phyloP scores from a whole-genome alignment of 495 filamentous ascomycete genomes.

The Corynascus novoguineensis region DNA sequence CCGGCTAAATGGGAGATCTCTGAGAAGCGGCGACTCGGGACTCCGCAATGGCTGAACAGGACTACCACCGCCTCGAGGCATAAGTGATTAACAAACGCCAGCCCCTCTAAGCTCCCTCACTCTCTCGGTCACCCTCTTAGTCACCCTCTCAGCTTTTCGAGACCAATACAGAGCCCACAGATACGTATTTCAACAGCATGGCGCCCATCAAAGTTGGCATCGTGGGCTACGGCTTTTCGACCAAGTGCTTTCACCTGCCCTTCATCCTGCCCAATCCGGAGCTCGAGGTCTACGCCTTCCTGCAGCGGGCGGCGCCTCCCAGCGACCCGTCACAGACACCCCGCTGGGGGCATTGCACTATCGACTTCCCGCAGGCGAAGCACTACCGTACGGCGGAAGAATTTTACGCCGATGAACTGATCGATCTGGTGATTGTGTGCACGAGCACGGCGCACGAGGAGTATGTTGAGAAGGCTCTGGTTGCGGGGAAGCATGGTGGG shows the following conservation, averaged over 20 bases:
- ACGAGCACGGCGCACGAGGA: slow-evolving; percentile 58
- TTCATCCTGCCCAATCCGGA: slow-evolving; percentile 57
- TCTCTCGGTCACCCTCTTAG: background rate
- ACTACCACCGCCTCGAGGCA: background rate
- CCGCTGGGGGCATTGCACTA: slow-evolving; percentile 31
- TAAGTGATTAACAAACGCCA: background rate
- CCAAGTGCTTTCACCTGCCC: slow-evolving; percentile 71
- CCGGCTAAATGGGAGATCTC: slow-evolving; percentile 7
- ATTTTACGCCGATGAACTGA: slow-evolving; percentile 50
- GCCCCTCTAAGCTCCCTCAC: no score
- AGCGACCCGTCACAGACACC: background rate
- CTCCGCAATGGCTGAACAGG: background rate
- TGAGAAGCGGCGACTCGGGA: background rate
- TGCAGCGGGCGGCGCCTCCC: slow-evolving; percentile 31
- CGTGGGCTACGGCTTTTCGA: slow-evolving; percentile 52
- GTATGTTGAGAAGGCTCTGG: slow-evolving; percentile 56
- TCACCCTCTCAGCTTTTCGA: background rate
- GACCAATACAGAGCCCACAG: background rate
- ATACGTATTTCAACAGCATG: background rate
- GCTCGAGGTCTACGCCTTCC: slow-evolving; percentile 51
- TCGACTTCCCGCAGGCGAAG: slow-evolving; percentile 33
- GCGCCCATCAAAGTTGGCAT: slow-evolving; percentile 33
- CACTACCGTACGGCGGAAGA: slow-evolving; percentile 48
- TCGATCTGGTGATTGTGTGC: slow-evolving; percentile 62
- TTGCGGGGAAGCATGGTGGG: slow-evolving; percentile 56